Evolutionary conservation across 805 yeast genomes (phyloP), one percentile per base, ranked within the genome.

Genomic region (Cyberlindnera mississippiensis): DNA sequence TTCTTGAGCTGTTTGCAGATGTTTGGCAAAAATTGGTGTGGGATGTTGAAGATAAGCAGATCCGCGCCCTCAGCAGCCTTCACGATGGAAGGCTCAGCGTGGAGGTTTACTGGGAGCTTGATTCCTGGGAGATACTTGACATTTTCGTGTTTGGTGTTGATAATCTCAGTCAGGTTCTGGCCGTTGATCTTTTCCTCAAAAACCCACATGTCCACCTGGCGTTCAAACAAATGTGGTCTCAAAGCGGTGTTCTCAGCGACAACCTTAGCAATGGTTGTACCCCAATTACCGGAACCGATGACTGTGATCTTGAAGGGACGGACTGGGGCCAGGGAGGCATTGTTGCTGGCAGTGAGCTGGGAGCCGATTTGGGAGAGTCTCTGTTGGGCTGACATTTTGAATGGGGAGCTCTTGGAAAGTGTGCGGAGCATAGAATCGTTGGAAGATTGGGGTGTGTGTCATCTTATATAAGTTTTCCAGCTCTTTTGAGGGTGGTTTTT

Each of bases 221-320:
- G 69, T 45, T 78, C 73, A 64, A 93, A 93, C 57, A 86, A 67
- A 29, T 78, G 73, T 30, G 90, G 82, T 65, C 87, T 76, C 49
- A 76, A 77, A 15, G 72, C 73, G 33, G 90, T 72, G 64, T 89
- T 90, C 66, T 93, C 98, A 29, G 97, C 89, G 20, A 89, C 82
- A 34, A 91, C 88, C 64, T 93, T 91, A 49, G 98, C 97, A 41
- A 93, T 89, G 15, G 98, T 91, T 29, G 96, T 88, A 51, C 99
- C 99, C 85, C 99, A 91, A 68, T 91, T 91, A 62, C 98, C 99
- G 24, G 97, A 89, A 32, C 99, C 99, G 51, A 93, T 81, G 41
- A 89, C 87, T 31, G 89, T 72, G 33, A 82, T 73, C 56, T 71
- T 76, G 67, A 70, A 80, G 17, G 73, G 76, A 18, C 40, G 32